phyloP scores from a whole-genome alignment of 2,329 filamentous ascomycete species.

The Diaporthe vexans region DNA sequence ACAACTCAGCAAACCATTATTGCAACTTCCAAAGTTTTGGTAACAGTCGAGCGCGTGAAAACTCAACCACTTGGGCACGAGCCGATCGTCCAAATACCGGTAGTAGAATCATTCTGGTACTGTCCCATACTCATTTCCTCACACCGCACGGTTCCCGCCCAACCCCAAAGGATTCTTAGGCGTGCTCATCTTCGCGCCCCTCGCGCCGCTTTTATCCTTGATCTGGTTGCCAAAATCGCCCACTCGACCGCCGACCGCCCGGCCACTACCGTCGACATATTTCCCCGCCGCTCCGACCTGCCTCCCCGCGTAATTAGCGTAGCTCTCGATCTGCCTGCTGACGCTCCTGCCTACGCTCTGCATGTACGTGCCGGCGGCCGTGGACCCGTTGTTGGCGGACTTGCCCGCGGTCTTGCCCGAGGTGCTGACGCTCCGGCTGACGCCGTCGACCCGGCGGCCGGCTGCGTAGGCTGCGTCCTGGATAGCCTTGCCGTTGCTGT shows the following conservation, averaged over 20 bases:
- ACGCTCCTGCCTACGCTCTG: constrained; percentile 32
- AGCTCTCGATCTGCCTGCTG: constrained; percentile 33
- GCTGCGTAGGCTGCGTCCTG: constrained; percentile 34
- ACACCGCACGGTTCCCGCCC: constrained; percentile 36
- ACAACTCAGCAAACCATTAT: not conserved
- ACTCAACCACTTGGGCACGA: not conserved
- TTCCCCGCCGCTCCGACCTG: constrained; percentile 34
- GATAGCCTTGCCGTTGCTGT: constrained; percentile 39
- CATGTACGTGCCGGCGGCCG: constrained; percentile 21
- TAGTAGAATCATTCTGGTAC: not conserved
- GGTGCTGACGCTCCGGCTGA: constrained; percentile 37
- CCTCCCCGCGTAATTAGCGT: constrained; percentile 32
- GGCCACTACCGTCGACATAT: constrained; percentile 38
- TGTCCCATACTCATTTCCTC: not conserved
- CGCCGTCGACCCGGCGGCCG: constrained; percentile 33
- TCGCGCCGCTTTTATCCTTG: constrained; percentile 38
- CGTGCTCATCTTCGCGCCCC: constrained; percentile 40
- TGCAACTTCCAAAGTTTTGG: too few species aligned
- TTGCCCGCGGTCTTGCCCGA: constrained; percentile 39
- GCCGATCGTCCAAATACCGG: too few species aligned
- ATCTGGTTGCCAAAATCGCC: constrained; percentile 38
- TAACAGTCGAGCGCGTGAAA: too few species aligned
- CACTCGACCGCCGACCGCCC: constrained; percentile 36
- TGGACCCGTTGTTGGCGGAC: constrained; percentile 20
- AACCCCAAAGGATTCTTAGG: constrained; percentile 36